phyloP scores from a whole-genome alignment of 768 basidiomycete species.

The Russula dissimulans region DNA sequence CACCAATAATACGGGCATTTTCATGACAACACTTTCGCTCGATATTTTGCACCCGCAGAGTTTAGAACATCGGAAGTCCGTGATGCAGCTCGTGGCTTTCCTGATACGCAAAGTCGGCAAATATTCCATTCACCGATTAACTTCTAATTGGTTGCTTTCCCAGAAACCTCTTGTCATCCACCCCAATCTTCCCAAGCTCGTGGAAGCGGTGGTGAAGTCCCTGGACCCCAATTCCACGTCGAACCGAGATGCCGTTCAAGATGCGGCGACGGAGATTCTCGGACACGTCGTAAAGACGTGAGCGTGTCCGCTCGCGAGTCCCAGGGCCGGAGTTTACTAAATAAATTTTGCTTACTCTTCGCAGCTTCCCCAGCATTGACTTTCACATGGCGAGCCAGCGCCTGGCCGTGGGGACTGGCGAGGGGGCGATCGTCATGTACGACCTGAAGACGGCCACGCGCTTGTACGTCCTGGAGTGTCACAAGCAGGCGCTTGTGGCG shows the following conservation, averaged over 20 bases:
- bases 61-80: constrained; percentile 71
- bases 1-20: constrained; percentile 69
- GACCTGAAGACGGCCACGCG: constrained; percentile 94
- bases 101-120: constrained; percentile 72
- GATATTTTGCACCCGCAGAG: constrained; percentile 77
- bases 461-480: constrained; percentile 89
- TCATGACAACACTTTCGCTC: constrained; percentile 88
- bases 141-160: neutral
- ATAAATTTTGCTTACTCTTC: neutral
- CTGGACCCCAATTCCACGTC: constrained; percentile 81
- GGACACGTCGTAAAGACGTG: constrained; percentile 92
- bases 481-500: constrained; percentile 71
- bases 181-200: constrained; percentile 71
- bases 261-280: constrained; percentile 89
- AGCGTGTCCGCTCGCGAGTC: constrained; percentile 27
- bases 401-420: constrained; percentile 86
- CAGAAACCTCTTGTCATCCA: constrained; percentile 81
- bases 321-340: neutral
- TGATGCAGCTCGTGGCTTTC: constrained; percentile 90
- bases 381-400: constrained; percentile 84
- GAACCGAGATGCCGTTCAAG: constrained; percentile 75
- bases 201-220: constrained; percentile 94
- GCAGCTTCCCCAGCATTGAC: constrained; percentile 86
- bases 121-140: neutral
- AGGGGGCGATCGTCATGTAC: constrained; percentile 93